Evolutionary conservation across 306 rosid genomes (phyloP), one percentile per base, ranked within the genome.

Genomic region (Arachis stenosperma): DNA sequence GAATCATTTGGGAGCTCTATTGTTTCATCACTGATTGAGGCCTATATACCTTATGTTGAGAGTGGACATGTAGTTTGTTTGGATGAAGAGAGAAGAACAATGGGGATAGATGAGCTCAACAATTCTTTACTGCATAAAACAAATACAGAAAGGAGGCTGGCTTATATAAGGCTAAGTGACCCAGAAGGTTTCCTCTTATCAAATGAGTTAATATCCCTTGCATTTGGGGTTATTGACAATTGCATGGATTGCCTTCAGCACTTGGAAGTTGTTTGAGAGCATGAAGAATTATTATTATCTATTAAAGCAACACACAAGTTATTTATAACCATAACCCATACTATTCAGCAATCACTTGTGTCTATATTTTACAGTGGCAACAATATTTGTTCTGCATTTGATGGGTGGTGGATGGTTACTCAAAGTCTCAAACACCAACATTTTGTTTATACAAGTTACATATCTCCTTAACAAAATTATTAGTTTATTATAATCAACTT

Each of bases 121-220:
- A 17, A 69, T 67, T 65, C 65, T 70, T 61, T 44, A 4, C 58
- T 61, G 27, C 36, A 82, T 39, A 54, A 81, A 47, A 74, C 79
- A 58, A 43, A 61, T 52, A 65, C 61, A 42, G 65, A 66, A 44
- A 65, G 51, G 43, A 75, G 55, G 36, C 59, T 82, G 71, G 88
- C 87, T 14, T 82, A 81, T 71, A 71, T 91, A 64, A 78, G 99
- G 73, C 86, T 91, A 27, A 88, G 93, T 76, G 98, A 94, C 69
- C 99, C 99, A 29, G 89, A 91, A 67, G 97, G 99, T 71, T 94
- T 94, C 79, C 92, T 94, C 56, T 81, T 94, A 76, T 94, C 97
- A 39, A 89, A 91, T 75, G 98, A 91, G 71, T 67, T 95, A 60
- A 95, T 95, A 81, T 75, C 99, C 57, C 87, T 83, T 52, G 99